These are phyloP conservation scores for Elasticomyces elasticus DNA, from an alignment of 495 filamentous ascomycete species.

Conservation along the genomic window DNA sequence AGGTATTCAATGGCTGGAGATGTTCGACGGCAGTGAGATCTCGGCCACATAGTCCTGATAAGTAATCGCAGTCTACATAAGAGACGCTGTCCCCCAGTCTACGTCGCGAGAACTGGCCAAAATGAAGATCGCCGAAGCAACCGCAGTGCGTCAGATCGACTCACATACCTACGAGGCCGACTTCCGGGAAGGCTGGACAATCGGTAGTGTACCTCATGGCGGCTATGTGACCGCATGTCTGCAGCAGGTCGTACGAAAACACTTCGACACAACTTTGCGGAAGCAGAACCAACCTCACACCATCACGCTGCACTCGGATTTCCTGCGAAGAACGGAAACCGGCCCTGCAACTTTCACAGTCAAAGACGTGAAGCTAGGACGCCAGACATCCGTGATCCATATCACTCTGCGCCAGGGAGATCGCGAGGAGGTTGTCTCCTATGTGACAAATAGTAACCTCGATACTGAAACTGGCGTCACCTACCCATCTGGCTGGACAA, in stretches of 20 bases:
- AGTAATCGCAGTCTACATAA: too few relatives aligned
- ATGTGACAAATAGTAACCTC: constrained; percentile 58
- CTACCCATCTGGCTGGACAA: constrained; percentile 42
- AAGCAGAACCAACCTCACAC: constrained; percentile 52
- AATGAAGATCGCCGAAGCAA: constrained; percentile 47
- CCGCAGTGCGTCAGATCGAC: constrained; percentile 43
- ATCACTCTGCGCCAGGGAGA: constrained; percentile 50
- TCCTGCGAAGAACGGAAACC: constrained; percentile 55
- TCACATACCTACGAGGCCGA: constrained; percentile 51
- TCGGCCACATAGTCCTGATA: too few relatives aligned
- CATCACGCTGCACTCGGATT: constrained; percentile 60
- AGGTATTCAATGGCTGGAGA: too few relatives aligned
- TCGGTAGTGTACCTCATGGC: constrained; percentile 75
- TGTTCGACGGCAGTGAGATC: too few relatives aligned
- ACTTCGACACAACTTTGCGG: constrained; percentile 56
- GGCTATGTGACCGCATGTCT: constrained; percentile 63
- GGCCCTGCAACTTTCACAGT: constrained; percentile 56
- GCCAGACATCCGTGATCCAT: constrained; percentile 59
- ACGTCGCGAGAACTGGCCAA: not conserved
- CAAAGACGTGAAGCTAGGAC: constrained; percentile 62
- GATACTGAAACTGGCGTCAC: constrained; percentile 48
- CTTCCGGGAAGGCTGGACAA: constrained; percentile 56
- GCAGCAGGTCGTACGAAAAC: constrained; percentile 47
- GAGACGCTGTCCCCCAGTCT: too few relatives aligned
- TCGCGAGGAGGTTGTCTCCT: constrained; percentile 54